Conservation (phyloP, 2,329 filamentous ascomycete genomes). For the Orbilia brochopaga region DNA sequence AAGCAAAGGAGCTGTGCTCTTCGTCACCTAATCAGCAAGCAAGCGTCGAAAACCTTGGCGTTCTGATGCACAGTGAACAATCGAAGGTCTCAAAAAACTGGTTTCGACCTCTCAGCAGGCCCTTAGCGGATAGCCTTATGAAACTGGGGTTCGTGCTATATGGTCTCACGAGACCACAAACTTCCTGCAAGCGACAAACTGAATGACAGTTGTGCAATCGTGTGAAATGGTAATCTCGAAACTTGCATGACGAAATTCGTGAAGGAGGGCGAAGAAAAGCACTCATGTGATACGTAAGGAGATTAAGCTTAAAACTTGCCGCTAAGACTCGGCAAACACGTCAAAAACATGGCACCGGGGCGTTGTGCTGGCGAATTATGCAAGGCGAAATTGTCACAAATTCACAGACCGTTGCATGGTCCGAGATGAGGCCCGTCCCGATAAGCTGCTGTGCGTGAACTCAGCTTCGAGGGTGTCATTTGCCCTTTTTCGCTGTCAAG, state of each 20-base stretch:
- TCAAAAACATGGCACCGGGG: slow-evolving; percentile 41
- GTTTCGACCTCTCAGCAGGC: slow-evolving; percentile 5
- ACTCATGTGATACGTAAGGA: slow-evolving; percentile 40
- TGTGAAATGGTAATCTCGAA: slow-evolving; percentile 44
- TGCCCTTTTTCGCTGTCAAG: neutral
- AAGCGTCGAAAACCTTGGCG: slow-evolving; percentile 36
- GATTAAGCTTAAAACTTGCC: slow-evolving; percentile 39
- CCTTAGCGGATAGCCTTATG: slow-evolving; percentile 45
- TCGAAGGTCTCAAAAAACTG: neutral
- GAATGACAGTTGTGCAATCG: slow-evolving; percentile 22
- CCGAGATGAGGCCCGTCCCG: slow-evolving; percentile 45
- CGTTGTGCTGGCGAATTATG: slow-evolving; percentile 39
- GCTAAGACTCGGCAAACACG: slow-evolving; percentile 29
- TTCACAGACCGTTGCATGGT: slow-evolving; percentile 37
- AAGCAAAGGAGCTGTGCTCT: slow-evolving; percentile 6
- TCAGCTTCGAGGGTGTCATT: neutral
- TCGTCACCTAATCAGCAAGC: slow-evolving; percentile 24
- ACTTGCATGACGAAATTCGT: slow-evolving; percentile 13
- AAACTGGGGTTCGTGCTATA: slow-evolving; percentile 34
- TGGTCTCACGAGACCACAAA: slow-evolving; percentile 51
- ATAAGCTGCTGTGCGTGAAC: slow-evolving; percentile 12
- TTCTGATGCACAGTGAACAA: slow-evolving; percentile 3
- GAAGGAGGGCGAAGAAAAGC: neutral
- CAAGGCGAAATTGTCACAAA: slow-evolving; percentile 35
- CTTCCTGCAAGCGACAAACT: slow-evolving; percentile 33